phyloP scores from a whole-genome alignment of 331 rosid genomes.

The Telfairia occidentalis region DNA sequence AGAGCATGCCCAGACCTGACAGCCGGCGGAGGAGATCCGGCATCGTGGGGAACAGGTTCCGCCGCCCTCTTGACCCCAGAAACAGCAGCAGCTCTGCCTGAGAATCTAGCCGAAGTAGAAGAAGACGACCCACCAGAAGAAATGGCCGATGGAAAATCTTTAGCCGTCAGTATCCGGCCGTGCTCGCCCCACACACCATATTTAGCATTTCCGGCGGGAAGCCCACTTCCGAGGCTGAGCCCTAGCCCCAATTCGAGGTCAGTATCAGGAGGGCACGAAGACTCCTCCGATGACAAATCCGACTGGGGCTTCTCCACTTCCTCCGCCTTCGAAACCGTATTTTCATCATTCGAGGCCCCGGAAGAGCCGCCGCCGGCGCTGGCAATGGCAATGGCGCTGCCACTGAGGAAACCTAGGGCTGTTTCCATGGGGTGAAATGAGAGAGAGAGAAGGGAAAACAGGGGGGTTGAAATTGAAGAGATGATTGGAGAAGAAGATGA shows the following conservation, averaged over 20 bases:
- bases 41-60: constrained; percentile 41
- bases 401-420: constrained; percentile 29
- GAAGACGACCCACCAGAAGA: constrained; percentile 20
- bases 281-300: constrained; percentile 28
- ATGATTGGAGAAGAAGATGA: background rate
- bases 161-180: constrained; percentile 54
- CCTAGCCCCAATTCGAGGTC: constrained; percentile 47
- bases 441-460: background rate
- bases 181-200: constrained; percentile 41
- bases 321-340: background rate
- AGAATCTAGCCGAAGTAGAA: constrained; percentile 27
- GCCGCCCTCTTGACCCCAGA: constrained; percentile 66
- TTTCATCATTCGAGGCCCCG: constrained; percentile 23
- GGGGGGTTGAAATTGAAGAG: background rate
- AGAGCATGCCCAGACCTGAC: constrained; percentile 27
- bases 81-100: constrained; percentile 32
- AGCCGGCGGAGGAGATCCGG: constrained; percentile 49
- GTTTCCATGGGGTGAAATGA: constrained; percentile 14
- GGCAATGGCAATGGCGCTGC: constrained; percentile 5
- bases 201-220: constrained; percentile 20
- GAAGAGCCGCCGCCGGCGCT: constrained; percentile 20
- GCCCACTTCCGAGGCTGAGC: constrained; percentile 26
- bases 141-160: constrained; percentile 44
- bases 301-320: background rate
- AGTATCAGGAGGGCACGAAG: constrained; percentile 31